Evolutionary conservation across 192 early-diverging fungal genomes (phyloP).

Genomic region (Helicostylum pulchrum): DNA sequence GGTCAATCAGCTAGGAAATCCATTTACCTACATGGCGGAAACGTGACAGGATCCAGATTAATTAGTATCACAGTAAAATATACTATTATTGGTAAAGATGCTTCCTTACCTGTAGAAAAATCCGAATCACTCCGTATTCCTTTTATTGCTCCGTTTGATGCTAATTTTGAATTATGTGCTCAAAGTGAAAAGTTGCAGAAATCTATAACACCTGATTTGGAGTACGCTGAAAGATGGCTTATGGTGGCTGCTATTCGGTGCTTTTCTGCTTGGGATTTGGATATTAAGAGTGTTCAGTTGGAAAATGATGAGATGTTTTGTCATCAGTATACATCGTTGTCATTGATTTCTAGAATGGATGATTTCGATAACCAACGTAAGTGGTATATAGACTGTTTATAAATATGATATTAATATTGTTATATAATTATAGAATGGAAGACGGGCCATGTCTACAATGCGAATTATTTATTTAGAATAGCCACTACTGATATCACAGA

Average conservation of each 20-base stretch:
- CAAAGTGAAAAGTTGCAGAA: constrained; percentile 33
- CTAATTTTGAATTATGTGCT: constrained; percentile 36
- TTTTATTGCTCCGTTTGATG: constrained; percentile 56
- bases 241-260: constrained; percentile 38
- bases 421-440: constrained; percentile 44
- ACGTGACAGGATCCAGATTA: constrained; percentile 19
- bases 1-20: constrained; percentile 18
- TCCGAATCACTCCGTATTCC: constrained; percentile 50
- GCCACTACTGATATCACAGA: constrained; percentile 29
- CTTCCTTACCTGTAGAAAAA: constrained; percentile 52
- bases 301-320: constrained; percentile 20
- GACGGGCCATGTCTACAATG: constrained; percentile 42
- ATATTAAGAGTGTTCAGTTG: constrained; percentile 44
- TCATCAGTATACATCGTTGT: neutral
- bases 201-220: constrained; percentile 20
- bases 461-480: constrained; percentile 40
- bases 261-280: constrained; percentile 47
- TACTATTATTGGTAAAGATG: constrained; percentile 30
- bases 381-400: neutral
- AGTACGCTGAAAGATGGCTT: constrained; percentile 29
- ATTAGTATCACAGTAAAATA: constrained; percentile 40
- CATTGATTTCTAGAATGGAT: constrained; percentile 15
- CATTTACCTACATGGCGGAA: constrained; percentile 35
- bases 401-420: neutral
- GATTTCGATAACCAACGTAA: constrained; percentile 5